phyloP scores from a whole-genome alignment of 768 basidiomycete species.

The Suillus cothurnatus region DNA sequence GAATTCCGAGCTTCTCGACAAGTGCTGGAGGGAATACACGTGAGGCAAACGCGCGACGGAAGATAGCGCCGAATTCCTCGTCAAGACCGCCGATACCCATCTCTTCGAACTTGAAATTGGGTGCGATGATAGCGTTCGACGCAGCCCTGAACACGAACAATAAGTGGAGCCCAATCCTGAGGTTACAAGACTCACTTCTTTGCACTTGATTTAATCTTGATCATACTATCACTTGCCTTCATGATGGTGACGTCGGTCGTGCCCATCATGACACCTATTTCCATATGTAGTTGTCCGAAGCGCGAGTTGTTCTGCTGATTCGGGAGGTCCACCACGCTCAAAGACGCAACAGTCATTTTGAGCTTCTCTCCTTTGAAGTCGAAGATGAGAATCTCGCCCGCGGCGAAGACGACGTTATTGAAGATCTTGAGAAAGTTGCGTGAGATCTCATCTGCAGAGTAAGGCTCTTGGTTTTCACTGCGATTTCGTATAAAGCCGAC shows the following conservation, averaged over 20 bases:
- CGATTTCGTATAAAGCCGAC: slow-evolving; percentile 62
- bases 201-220: slow-evolving; percentile 90
- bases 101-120: slow-evolving; percentile 99
- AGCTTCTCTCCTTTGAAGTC: slow-evolving; percentile 88
- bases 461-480: slow-evolving; percentile 63
- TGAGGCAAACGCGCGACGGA: slow-evolving; percentile 96
- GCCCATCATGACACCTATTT: slow-evolving; percentile 81
- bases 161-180: neutral
- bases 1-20: slow-evolving; percentile 96
- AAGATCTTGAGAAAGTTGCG: slow-evolving; percentile 74
- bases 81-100: slow-evolving; percentile 99
- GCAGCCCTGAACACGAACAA: slow-evolving; percentile 58
- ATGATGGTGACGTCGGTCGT: slow-evolving; percentile 91
- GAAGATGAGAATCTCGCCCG: slow-evolving; percentile 73
- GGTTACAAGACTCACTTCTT: slow-evolving; percentile 67
- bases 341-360: slow-evolving; percentile 64
- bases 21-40: slow-evolving; percentile 98
- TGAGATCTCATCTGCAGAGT: slow-evolving; percentile 86
- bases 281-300: slow-evolving; percentile 33
- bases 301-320: slow-evolving; percentile 56
- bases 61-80: slow-evolving; percentile 92
- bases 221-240: slow-evolving; percentile 77
- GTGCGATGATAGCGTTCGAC: slow-evolving; percentile 92
- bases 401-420: slow-evolving; percentile 67
- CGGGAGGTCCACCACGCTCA: slow-evolving; percentile 62